Percentiles rank a stretch among this genome's conserved stretches.
phyloP scores from a whole-genome alignment of 257 asterid genomes.

The Eucommia ulmoides region DNA sequence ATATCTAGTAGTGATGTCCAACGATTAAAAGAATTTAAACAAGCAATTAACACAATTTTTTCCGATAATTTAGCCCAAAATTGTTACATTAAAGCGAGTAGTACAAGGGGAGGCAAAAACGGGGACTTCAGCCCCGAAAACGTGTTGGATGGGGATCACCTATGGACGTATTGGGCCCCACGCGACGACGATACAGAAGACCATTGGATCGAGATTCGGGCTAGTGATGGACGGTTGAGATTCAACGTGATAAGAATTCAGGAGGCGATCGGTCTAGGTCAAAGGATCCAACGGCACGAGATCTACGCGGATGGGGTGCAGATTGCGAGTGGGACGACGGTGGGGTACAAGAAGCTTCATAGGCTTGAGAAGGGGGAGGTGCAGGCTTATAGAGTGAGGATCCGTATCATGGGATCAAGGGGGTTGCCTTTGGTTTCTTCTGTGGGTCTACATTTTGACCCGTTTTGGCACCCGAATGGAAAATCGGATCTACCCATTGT shows the following conservation, averaged over 20 bases:
- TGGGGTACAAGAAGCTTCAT: slow-evolving; percentile 83
- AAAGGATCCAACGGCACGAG: slow-evolving; percentile 47
- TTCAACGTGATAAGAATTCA: slow-evolving; percentile 81
- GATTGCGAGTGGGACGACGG: slow-evolving; percentile 55
- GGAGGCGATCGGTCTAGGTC: slow-evolving; percentile 90
- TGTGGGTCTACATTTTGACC: slow-evolving; percentile 74
- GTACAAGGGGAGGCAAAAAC: slow-evolving; percentile 50
- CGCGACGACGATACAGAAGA: slow-evolving; percentile 22
- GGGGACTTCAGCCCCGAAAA: slow-evolving; percentile 50
- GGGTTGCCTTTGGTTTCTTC: slow-evolving; percentile 77
- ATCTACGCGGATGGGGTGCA: slow-evolving; percentile 41
- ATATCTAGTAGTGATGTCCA: slow-evolving; percentile 50
- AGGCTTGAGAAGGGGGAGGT: slow-evolving; percentile 48
- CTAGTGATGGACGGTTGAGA: slow-evolving; percentile 18
- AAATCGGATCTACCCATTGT: too few species aligned
- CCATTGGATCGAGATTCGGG: slow-evolving; percentile 58
- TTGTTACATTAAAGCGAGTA: slow-evolving; percentile 38
- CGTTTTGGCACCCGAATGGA: slow-evolving; percentile 58
- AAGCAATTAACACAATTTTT: slow-evolving; percentile 51
- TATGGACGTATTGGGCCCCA: slow-evolving; percentile 93
- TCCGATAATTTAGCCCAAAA: slow-evolving; percentile 35
- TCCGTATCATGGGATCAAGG: slow-evolving; percentile 50
- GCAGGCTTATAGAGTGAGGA: slow-evolving; percentile 32
- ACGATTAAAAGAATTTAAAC: slow-evolving; percentile 44
- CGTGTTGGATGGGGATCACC: slow-evolving; percentile 52